Evolutionary conservation across 2,329 filamentous ascomycete species (phyloP).

Genomic region (Karstenula rhodostoma): DNA sequence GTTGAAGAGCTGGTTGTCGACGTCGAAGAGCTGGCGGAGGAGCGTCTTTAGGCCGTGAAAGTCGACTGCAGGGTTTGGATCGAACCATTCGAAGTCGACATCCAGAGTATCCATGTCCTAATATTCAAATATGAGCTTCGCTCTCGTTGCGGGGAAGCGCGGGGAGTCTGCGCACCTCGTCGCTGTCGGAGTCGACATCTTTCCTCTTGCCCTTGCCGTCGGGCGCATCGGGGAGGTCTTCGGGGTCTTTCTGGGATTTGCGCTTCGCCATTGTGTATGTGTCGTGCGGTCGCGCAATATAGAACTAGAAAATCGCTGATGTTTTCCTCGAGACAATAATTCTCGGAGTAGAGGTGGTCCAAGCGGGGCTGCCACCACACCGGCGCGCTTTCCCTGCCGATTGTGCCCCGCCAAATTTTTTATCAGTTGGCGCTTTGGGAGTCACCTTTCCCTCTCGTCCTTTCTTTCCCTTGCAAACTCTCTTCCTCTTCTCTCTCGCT

Average conservation of each 20-base stretch:
- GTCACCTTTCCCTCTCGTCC: conserved; percentile 23
- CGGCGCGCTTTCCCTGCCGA: conserved; percentile 17
- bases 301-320: too few species aligned
- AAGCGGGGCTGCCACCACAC: neutral
- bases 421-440: conserved; percentile 19
- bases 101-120: conserved; percentile 92
- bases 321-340: conserved; percentile 26
- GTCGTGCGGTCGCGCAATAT: neutral
- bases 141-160: conserved; percentile 13
- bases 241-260: conserved; percentile 44
- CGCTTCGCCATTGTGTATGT: conserved; percentile 46
- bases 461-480: conserved; percentile 10
- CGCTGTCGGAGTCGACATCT: conserved; percentile 48
- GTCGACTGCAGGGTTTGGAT: conserved; percentile 86
- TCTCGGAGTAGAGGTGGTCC: conserved; percentile 24
- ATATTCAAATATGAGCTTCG: conserved; percentile 19
- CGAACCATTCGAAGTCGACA: conserved; percentile 99
- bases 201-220: conserved; percentile 36
- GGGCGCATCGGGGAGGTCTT: conserved; percentile 47
- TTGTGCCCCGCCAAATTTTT: conserved; percentile 32
- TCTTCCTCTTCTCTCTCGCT: conserved; percentile 16
- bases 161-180: conserved; percentile 40
- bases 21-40: conserved; percentile 89
- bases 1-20: conserved; percentile 85
- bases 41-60: conserved; percentile 95